Evolutionary conservation across 768 basidiomycete species (phyloP).

Genomic region (Fomitopsis pulvina): DNA sequence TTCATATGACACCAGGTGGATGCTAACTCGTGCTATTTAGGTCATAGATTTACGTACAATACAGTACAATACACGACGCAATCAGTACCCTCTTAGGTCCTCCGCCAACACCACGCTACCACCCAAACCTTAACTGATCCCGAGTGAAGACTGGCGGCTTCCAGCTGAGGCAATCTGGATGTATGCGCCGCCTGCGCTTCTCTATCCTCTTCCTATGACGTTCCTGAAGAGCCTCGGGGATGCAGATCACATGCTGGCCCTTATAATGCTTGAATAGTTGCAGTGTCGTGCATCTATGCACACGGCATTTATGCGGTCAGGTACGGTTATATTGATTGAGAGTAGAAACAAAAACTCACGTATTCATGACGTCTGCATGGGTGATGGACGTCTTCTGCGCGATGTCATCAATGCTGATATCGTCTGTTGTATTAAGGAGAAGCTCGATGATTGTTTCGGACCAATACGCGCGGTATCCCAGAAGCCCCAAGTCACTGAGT

Average conservation of each 20-base stretch:
- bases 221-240: conserved; percentile 87
- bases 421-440: conserved; percentile 60
- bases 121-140: conserved; percentile 77
- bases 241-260: conserved; percentile 86
- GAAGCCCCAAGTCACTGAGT: conserved; percentile 85
- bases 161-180: conserved; percentile 80
- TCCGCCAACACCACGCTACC: conserved; percentile 22
- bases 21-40: neutral
- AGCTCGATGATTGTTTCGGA: conserved; percentile 93
- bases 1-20: no score
- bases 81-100: neutral
- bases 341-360: conserved; percentile 52
- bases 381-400: conserved; percentile 94
- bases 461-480: conserved; percentile 96
- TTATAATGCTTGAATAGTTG: conserved; percentile 97
- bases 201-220: conserved; percentile 79
- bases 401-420: conserved; percentile 93
- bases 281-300: conserved; percentile 80
- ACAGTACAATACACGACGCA: neutral
- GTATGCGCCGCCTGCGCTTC: conserved; percentile 75
- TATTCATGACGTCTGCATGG: conserved; percentile 96
- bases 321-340: neutral
- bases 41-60: neutral
- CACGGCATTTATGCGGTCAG: neutral
- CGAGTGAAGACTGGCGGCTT: conserved; percentile 92